Evolutionary conservation across 495 filamentous ascomycete species (phyloP).

Genomic region (Tuber melanosporum): DNA sequence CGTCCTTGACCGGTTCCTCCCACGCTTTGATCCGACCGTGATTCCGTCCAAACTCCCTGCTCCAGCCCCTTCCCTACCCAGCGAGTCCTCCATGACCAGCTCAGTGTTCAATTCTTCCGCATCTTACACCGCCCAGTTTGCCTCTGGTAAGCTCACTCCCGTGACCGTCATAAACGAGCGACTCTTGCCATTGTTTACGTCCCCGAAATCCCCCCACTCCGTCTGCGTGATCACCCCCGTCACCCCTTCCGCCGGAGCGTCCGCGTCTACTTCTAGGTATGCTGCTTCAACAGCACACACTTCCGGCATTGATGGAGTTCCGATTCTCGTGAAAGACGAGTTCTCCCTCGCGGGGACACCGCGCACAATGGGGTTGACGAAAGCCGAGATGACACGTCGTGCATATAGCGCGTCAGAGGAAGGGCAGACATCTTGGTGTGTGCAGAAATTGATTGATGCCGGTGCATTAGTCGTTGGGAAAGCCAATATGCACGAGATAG

Average conservation of each 20-base stretch:
- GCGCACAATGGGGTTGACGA: constrained; percentile 55
- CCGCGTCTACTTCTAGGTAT: constrained; percentile 56
- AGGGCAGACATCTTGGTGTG: constrained; percentile 63
- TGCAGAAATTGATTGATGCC: constrained; percentile 64
- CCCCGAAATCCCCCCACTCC: constrained; percentile 17
- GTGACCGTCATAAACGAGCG: constrained; percentile 55
- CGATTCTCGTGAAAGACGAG: constrained; percentile 84
- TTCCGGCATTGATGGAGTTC: constrained; percentile 68
- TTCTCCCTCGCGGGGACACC: constrained; percentile 67
- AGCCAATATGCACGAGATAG: constrained; percentile 86
- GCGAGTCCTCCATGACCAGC: constrained; percentile 40
- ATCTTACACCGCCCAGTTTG: constrained; percentile 73
- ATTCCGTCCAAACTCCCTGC: constrained; percentile 50
- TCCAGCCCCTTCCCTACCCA: constrained; percentile 34
- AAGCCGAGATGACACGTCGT: constrained; percentile 44
- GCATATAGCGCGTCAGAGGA: constrained; percentile 50
- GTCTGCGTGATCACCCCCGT: constrained; percentile 26
- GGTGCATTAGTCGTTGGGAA: constrained; percentile 82
- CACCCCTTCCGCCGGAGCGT: constrained; percentile 7
- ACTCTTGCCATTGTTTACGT: constrained; percentile 15
- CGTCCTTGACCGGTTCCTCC: constrained; percentile 52
- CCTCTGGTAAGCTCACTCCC: constrained; percentile 62
- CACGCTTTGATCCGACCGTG: constrained; percentile 78
- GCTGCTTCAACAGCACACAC: constrained; percentile 56
- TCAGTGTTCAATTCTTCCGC: constrained; percentile 59